phyloP scores from a whole-genome alignment of 2,329 filamentous ascomycete genomes.

The Moelleriella libera region DNA sequence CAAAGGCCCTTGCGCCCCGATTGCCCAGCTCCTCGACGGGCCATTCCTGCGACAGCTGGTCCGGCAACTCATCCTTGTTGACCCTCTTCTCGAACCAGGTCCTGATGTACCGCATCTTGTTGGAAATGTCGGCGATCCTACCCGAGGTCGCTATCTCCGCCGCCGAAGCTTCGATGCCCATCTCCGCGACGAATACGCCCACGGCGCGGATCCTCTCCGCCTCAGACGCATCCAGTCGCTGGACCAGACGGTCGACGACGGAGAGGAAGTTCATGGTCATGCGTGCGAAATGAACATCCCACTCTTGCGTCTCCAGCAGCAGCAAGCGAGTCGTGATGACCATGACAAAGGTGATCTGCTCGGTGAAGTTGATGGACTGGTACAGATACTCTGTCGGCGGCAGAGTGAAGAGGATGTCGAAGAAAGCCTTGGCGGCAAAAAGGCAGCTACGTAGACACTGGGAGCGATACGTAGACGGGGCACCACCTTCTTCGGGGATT shows the following conservation, averaged over 20 bases:
- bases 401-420: conserved; percentile 15
- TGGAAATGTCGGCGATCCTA: not conserved
- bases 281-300: conserved; percentile 9
- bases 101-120: conserved; percentile 14
- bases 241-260: conserved; percentile 6
- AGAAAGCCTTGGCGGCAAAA: conserved; percentile 17
- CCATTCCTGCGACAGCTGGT: conserved; percentile 5
- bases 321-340: conserved; percentile 10
- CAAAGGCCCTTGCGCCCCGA: not conserved
- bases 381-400: conserved; percentile 10
- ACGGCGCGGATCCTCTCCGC: conserved; percentile 1
- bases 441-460: conserved; percentile 22
- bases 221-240: conserved; percentile 5
- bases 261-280: conserved; percentile 6
- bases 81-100: conserved; percentile 15
- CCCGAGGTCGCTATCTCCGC: conserved; percentile 7
- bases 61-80: conserved; percentile 1
- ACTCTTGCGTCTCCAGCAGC: conserved; percentile 11
- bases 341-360: conserved; percentile 7
- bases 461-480: conserved; percentile 12
- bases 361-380: conserved; percentile 9
- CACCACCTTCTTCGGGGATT: conserved; percentile 11
- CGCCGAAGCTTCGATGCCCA: conserved; percentile 7
- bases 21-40: conserved; percentile 2
- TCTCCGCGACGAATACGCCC: conserved; percentile 8